A percentile compares a stretch with the other conserved stretches of the same genome.
Evolutionary conservation across 2,329 filamentous ascomycete species (phyloP).

Genomic region (Arthrinium phaeospermum): DNA sequence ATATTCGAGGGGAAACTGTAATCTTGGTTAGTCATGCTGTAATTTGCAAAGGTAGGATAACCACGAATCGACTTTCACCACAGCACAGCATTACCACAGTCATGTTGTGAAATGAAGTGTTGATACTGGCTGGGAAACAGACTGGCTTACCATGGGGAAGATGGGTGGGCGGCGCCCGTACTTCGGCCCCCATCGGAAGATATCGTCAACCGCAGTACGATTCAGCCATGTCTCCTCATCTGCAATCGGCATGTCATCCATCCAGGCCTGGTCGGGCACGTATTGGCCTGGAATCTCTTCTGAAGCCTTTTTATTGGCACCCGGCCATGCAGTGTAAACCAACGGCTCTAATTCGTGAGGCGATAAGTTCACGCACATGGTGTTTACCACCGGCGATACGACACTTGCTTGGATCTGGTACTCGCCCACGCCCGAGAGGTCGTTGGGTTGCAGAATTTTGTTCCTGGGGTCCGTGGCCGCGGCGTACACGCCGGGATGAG

Average conservation of each 20-base stretch:
- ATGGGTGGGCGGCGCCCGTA: conserved; percentile 58
- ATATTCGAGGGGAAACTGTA: conserved; percentile 61
- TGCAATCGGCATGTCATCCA: conserved; percentile 42
- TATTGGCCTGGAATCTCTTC: conserved; percentile 43
- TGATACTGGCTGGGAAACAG: conserved; percentile 35
- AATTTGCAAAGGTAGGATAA: not conserved
- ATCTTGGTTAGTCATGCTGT: not conserved
- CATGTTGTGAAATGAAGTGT: not conserved
- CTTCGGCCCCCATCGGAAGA: conserved; percentile 70
- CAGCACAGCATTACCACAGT: not conserved
- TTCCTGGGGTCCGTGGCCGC: conserved; percentile 69
- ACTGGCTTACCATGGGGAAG: conserved; percentile 52
- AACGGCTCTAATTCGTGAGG: conserved; percentile 65
- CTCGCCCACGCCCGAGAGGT: conserved; percentile 68
- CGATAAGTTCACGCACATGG: conserved; percentile 73
- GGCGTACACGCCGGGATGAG: conserved; percentile 70
- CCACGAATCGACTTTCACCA: not conserved
- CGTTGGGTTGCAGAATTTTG: conserved; percentile 71
- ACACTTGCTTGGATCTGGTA: conserved; percentile 73
- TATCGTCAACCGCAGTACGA: conserved; percentile 66
- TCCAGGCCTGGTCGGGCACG: conserved; percentile 44
- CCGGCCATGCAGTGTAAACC: conserved; percentile 67
- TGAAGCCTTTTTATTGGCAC: conserved; percentile 41
- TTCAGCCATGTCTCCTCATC: conserved; percentile 53
- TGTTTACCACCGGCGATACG: conserved; percentile 72